Evolutionary conservation across 495 filamentous ascomycete species (phyloP), one percentile per base, ranked within the genome.

Genomic region (Parmelia sp.): DNA sequence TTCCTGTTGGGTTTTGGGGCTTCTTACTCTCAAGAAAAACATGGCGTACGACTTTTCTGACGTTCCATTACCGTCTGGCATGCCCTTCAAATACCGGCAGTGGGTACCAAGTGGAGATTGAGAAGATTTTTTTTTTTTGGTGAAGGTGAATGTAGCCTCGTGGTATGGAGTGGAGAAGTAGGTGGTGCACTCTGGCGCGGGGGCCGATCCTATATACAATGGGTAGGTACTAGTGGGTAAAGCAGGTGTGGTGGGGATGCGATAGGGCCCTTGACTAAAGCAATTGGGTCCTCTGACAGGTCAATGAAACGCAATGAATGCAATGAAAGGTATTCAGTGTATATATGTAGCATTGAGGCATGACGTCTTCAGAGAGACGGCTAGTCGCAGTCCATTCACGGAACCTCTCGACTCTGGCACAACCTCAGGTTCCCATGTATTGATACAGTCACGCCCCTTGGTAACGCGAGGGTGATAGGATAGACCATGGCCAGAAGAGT

Each of bases 261-360:
- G 36, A 25, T 10, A 27, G n/a, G 6, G 57, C 36, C 23, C 57
- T n/a, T 29, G 40, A 59, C 21, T 10, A 29, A 3, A 59, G 57
- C 19, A 59, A 59, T 39, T 27, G 25, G 27, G n/a, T 1, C 36
- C 57, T 10, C 23, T 31, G 57, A 42, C 42, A 21, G 17, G 42
- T 61, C 58, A 61, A 61, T 36, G 12, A 49, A 61, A 45, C 2
- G 35, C 58, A 35, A 45, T 35, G n/a, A 45, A 61, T 12, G 58
- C 27, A 23, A 49, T 7, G 37, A 61, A 36, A 35, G 57, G 3
- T 59, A 40, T 59, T 42, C 47, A 51, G 10, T 15, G 23, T 51
- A 51, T 51, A 3, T 29, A n/a, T 51, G 23, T 29, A 11, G 23
- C 25, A 29, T 29, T 15, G 10, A 19, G 35, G 40, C 23, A 47